Conservation (phyloP, 164 flowering plant genomes). For the Platanus orientalis region DNA sequence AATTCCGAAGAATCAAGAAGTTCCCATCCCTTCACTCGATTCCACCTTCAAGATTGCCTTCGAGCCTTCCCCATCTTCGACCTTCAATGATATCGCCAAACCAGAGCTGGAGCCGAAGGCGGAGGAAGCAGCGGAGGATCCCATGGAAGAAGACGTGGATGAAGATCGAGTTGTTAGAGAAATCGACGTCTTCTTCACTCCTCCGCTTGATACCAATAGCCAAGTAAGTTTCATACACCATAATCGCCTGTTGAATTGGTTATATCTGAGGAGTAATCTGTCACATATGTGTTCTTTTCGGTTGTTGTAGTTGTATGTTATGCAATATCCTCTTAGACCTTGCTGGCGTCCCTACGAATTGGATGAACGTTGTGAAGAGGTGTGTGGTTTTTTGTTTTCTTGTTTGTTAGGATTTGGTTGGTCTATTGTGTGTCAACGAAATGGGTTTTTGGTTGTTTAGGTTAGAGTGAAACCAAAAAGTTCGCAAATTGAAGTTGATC, state of each 20-base stretch:
- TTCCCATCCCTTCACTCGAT: not conserved
- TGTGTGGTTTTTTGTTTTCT: too few relatives aligned
- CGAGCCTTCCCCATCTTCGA: not conserved
- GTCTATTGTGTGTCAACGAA: not conserved
- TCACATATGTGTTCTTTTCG: too few relatives aligned
- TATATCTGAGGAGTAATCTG: not conserved
- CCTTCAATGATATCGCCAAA: constrained; percentile 15
- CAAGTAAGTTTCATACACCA: constrained; percentile 22
- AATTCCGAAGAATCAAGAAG: constrained; percentile 11
- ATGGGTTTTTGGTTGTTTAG: constrained; percentile 37
- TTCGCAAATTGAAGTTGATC: constrained; percentile 59
- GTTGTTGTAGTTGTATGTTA: constrained; percentile 53
- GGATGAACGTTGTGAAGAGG: constrained; percentile 74
- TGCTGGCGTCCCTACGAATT: constrained; percentile 88
- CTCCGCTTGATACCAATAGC: constrained; percentile 36
- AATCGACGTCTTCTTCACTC: constrained; percentile 61
- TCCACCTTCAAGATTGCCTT: not conserved
- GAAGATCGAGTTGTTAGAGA: constrained; percentile 59
- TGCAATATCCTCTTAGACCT: constrained; percentile 87
- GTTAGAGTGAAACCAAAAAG: constrained; percentile 64
- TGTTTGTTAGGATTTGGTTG: too few relatives aligned
- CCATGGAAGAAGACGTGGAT: constrained; percentile 27
- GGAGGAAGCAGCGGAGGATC: constrained; percentile 6
- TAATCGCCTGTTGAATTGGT: not conserved
- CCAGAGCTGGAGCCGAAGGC: constrained; percentile 24